Evolutionary conservation across 2,329 filamentous ascomycete genomes (phyloP).

Genomic region (Claviceps sp.): DNA sequence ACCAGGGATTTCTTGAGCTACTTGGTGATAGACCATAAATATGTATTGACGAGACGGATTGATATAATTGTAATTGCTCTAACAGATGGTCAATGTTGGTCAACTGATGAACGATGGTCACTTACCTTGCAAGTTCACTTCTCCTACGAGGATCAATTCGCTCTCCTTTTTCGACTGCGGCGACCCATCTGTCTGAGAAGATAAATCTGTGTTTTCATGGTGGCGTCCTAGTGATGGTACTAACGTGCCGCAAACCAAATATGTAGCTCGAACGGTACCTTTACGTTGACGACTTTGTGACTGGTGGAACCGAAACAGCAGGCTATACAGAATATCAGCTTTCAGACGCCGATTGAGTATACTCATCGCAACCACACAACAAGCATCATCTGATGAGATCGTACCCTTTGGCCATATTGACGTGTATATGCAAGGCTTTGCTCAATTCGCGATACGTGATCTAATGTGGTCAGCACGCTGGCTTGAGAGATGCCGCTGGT

Average conservation of each 20-base stretch:
- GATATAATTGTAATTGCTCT: slow-evolving; percentile 57
- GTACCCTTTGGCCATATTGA: slow-evolving; percentile 81
- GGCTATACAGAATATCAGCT: slow-evolving; percentile 34
- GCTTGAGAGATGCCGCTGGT: background rate
- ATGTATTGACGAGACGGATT: slow-evolving; percentile 65
- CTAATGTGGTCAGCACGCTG: slow-evolving; percentile 28
- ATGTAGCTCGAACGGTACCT: slow-evolving; percentile 78
- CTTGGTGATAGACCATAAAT: slow-evolving; percentile 56
- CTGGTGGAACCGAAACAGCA: slow-evolving; percentile 80
- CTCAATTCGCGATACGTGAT: slow-evolving; percentile 80
- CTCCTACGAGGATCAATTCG: slow-evolving; percentile 53
- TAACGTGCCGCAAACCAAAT: slow-evolving; percentile 59
- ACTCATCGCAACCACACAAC: background rate
- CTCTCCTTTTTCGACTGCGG: background rate
- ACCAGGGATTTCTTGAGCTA: background rate
- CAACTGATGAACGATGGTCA: background rate
- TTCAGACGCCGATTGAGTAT: background rate
- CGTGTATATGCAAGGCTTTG: slow-evolving; percentile 69
- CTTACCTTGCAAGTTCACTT: slow-evolving; percentile 59
- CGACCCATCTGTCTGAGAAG: background rate
- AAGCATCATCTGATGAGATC: background rate
- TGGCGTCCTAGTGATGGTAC: slow-evolving; percentile 21
- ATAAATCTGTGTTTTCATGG: slow-evolving; percentile 55
- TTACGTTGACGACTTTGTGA: slow-evolving; percentile 72
- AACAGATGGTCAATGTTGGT: slow-evolving; percentile 6